Percentiles rank a stretch among this genome's conserved stretches.
These are phyloP conservation scores for Viola pubescens DNA, from an alignment of 441 rosid species.

Conservation along the genomic window DNA sequence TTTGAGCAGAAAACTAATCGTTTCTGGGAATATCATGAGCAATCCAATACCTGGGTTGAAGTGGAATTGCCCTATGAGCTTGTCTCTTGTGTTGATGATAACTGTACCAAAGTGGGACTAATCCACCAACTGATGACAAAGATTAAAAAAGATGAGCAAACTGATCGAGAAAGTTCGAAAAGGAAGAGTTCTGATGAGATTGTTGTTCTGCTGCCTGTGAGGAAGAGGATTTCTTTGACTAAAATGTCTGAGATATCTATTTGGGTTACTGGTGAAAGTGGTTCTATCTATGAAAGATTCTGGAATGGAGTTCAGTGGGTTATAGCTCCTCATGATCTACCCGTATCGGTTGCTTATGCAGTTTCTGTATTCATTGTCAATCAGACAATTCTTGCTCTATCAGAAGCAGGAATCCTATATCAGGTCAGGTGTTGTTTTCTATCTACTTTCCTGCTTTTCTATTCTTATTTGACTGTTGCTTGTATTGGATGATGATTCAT, in stretches of 20 bases:
- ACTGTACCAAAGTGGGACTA: constrained; percentile 49
- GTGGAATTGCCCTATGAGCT: constrained; percentile 53
- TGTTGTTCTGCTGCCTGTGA: constrained; percentile 30
- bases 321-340: constrained; percentile 57
- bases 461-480: background rate
- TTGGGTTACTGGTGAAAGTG: constrained; percentile 69
- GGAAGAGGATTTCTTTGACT: constrained; percentile 54
- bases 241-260: constrained; percentile 58
- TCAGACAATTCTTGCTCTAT: constrained; percentile 56
- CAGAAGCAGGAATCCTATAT: constrained; percentile 47
- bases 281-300: constrained; percentile 60
- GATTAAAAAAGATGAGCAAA: constrained; percentile 18
- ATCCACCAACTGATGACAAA: constrained; percentile 20
- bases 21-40: constrained; percentile 60
- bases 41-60: constrained; percentile 54
- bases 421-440: constrained; percentile 40
- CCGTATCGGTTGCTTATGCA: constrained; percentile 38
- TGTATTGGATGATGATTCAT: constrained; percentile 3
- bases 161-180: constrained; percentile 11
- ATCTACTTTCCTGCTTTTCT: background rate
- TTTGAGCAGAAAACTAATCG: constrained; percentile 55
- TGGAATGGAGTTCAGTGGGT: constrained; percentile 82
- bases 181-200: constrained; percentile 18
- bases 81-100: constrained; percentile 45
- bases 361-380: constrained; percentile 41